Percentiles rank a stretch among this genome's conserved stretches.
Conservation (phyloP, 1,284 basidiomycete species). For the Fomes fomentarius region DNA sequence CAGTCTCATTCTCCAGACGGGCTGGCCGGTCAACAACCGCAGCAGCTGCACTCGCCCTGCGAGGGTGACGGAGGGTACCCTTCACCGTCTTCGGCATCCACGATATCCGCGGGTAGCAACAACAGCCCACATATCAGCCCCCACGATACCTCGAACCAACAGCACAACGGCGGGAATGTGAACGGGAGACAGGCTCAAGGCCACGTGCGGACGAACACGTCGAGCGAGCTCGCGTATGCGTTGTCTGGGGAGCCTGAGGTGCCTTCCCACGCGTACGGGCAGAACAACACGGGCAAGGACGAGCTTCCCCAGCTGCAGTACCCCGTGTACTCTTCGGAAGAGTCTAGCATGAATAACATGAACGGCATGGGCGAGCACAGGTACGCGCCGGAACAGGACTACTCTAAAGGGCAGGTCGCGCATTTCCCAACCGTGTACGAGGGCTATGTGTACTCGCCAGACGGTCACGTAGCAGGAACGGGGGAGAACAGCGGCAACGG, state of each 20-base stretch:
- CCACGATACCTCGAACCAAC: constrained; percentile 11
- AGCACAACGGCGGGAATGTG: background rate
- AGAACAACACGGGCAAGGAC: background rate
- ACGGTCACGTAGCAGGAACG: constrained; percentile 2
- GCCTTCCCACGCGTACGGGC: constrained; percentile 4
- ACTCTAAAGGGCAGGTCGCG: constrained; percentile 4
- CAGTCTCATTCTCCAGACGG: constrained; percentile 14
- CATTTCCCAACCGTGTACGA: constrained; percentile 24
- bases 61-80: constrained; percentile 23
- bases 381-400: constrained; percentile 10
- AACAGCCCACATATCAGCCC: constrained; percentile 15
- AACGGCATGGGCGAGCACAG: background rate
- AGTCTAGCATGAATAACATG: background rate
- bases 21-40: background rate
- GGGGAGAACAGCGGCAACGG: constrained; percentile 1
- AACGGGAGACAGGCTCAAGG: constrained; percentile 7
- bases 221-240: constrained; percentile 29
- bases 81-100: constrained; percentile 22
- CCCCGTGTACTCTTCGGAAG: constrained; percentile 8
- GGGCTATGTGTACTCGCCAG: constrained; percentile 19
- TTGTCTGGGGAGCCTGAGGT: constrained; percentile 18
- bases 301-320: constrained; percentile 12
- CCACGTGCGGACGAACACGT: constrained; percentile 19
- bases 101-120: constrained; percentile 22
- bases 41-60: constrained; percentile 1